Percentiles rank a stretch among this genome's conserved stretches.
Conservation (phyloP, 306 rosid genomes). For the Cucumis melo region DNA sequence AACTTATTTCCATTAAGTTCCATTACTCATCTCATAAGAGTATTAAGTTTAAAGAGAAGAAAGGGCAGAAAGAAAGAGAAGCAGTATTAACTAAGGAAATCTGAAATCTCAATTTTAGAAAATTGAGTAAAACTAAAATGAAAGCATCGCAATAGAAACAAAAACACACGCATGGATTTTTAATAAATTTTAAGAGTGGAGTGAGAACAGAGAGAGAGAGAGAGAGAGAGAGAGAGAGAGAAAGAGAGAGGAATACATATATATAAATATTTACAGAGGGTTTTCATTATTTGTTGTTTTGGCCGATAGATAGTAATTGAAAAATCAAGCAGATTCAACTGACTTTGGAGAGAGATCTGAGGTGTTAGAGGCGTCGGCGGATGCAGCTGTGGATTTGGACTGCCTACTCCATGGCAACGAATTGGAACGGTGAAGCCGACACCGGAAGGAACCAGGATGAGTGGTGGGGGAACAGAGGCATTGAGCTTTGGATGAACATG, state of each 20-base stretch:
- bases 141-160: not conserved
- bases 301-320: not conserved
- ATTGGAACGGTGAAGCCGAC: slow-evolving; percentile 1
- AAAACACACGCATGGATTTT: not conserved
- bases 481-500: not conserved
- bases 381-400: not conserved
- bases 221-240: not conserved
- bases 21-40: too few relatives aligned
- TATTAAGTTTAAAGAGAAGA: too few relatives aligned
- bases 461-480: slow-evolving; percentile 3
- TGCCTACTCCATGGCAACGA: not conserved
- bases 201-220: not conserved
- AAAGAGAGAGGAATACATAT: not conserved
- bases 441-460: slow-evolving; percentile 4
- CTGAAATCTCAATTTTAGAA: not conserved
- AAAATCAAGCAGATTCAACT: slow-evolving; percentile 2
- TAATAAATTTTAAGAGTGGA: not conserved
- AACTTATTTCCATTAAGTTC: too few relatives aligned
- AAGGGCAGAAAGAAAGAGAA: too few relatives aligned
- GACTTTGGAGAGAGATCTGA: slow-evolving; percentile 1
- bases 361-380: not conserved
- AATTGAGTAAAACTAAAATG: not conserved
- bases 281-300: not conserved
- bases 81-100: too few relatives aligned
- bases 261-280: not conserved